These are phyloP conservation scores for Cryptococcus deneoformans DNA, from an alignment of 1,284 basidiomycete genomes.

Conservation along the genomic window DNA sequence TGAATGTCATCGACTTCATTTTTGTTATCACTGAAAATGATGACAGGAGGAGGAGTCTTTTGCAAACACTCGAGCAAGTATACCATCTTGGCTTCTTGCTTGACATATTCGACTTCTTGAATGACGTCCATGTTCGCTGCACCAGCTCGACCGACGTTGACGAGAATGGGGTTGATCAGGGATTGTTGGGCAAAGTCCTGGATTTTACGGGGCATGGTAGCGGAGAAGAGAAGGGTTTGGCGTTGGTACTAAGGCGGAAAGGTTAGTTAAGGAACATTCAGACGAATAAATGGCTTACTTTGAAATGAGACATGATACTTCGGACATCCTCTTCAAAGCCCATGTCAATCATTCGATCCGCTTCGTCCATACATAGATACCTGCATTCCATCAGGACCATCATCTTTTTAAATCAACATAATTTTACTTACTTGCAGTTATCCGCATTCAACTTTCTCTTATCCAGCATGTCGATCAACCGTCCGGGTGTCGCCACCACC, in stretches of 20 bases:
- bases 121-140: slow-evolving; percentile 96
- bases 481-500: slow-evolving; percentile 57
- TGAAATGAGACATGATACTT: slow-evolving; percentile 98
- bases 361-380: slow-evolving; percentile 97
- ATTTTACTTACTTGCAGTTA: slow-evolving; percentile 65
- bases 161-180: slow-evolving; percentile 84
- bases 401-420: not conserved
- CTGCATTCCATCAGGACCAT: slow-evolving; percentile 28
- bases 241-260: slow-evolving; percentile 68
- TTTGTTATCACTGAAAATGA: slow-evolving; percentile 98
- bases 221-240: slow-evolving; percentile 95
- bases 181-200: slow-evolving; percentile 98
- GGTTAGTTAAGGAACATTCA: not conserved
- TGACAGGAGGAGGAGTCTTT: slow-evolving; percentile 97
- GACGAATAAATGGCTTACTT: slow-evolving; percentile 54
- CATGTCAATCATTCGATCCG: slow-evolving; percentile 98
- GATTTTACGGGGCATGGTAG: slow-evolving; percentile 98
- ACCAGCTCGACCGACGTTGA: slow-evolving; percentile 97
- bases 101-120: slow-evolving; percentile 98
- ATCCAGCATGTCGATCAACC: slow-evolving; percentile 63
- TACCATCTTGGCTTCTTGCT: slow-evolving; percentile 99
- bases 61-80: slow-evolving; percentile 96
- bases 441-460: slow-evolving; percentile 89
- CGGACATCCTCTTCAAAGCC: slow-evolving; percentile 99
- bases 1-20: slow-evolving; percentile 99